Evolutionary conservation across 352 stramenopile species (phyloP).

Genomic region (Pythium insidiosum): DNA sequence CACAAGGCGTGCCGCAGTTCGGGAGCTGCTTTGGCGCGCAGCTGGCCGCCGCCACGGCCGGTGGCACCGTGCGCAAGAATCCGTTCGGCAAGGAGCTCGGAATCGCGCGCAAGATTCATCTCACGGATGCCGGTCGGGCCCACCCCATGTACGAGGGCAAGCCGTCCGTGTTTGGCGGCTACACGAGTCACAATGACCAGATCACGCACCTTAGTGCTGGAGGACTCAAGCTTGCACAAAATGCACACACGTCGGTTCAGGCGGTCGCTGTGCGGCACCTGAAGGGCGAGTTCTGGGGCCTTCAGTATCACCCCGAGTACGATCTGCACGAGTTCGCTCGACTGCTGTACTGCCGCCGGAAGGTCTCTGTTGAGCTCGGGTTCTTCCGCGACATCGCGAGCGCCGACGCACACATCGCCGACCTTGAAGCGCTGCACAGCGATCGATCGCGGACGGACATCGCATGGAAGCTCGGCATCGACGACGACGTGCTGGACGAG

Average conservation of each 20-base stretch:
- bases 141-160: conserved; percentile 77
- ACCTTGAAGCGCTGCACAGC: conserved; percentile 45
- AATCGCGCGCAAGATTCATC: conserved; percentile 54
- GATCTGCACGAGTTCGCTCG: conserved; percentile 72
- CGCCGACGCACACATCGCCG: conserved; percentile 35
- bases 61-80: conserved; percentile 53
- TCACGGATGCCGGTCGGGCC: conserved; percentile 41
- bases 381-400: conserved; percentile 49
- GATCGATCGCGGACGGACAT: conserved; percentile 49
- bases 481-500: conserved; percentile 62
- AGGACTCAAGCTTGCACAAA: conserved; percentile 39
- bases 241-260: conserved; percentile 53
- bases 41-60: conserved; percentile 43
- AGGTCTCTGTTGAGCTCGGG: conserved; percentile 48
- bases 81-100: conserved; percentile 55
- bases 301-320: conserved; percentile 79
- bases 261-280: conserved; percentile 41
- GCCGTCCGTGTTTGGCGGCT: conserved; percentile 53
- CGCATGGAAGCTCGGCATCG: conserved; percentile 54
- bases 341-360: conserved; percentile 52
- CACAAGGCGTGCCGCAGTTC: conserved; percentile 55
- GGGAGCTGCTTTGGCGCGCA: conserved; percentile 73
- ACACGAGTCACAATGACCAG: conserved; percentile 75
- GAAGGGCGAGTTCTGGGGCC: conserved; percentile 67
- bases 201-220: conserved; percentile 48